Evolutionary conservation across 768 basidiomycete species (phyloP), one percentile per base, ranked within the genome.

Genomic region (Scleroderma citrinum): DNA sequence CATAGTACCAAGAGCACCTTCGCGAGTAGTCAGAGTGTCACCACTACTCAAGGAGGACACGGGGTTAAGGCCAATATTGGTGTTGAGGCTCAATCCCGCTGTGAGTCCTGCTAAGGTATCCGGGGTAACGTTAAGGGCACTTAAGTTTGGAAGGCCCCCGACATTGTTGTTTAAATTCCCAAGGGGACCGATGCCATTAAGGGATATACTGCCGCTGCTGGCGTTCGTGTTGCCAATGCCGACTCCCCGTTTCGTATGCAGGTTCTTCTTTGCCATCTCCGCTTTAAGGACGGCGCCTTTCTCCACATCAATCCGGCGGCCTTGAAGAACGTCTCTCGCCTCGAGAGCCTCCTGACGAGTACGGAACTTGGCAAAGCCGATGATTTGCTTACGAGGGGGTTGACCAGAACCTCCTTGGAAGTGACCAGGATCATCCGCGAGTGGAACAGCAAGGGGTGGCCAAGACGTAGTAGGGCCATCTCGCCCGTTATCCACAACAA

Each of bases 241-340:
- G 20, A 92, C 83, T 2, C 88, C 88, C 34, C 91, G 76, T 72
- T 95, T 96, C 17, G 93, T 95, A 62, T 99, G 95, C 34, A 99
- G 69, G 62, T 99, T 98, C 79, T 99, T 99, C 81, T 98, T 98
- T 17, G 96, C 96, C 94, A 99, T 97, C 70, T 98, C 96, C 19
- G 95, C 96, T 67, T 97, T 98, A 34, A 99, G 67, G 2, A 93
- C 85, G 1, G 90, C 83, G 13, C 92, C 92, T 59, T 92, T 92
- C 67, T 97, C 89, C 29, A 88, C 81, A 59, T 98, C 96, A 31
- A 98, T 89, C 48, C 91, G 78, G 46, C 86, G 76, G 5, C 95
- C 93, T 63, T 94, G 92, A 5, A 99, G 72, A 6, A 82, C 76
- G 59, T 98, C 95, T 34, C 89, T 75, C 8, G 96, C 96, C 12